Conservation (phyloP, 2,329 filamentous ascomycete genomes). For the Alternaria consortialis region DNA sequence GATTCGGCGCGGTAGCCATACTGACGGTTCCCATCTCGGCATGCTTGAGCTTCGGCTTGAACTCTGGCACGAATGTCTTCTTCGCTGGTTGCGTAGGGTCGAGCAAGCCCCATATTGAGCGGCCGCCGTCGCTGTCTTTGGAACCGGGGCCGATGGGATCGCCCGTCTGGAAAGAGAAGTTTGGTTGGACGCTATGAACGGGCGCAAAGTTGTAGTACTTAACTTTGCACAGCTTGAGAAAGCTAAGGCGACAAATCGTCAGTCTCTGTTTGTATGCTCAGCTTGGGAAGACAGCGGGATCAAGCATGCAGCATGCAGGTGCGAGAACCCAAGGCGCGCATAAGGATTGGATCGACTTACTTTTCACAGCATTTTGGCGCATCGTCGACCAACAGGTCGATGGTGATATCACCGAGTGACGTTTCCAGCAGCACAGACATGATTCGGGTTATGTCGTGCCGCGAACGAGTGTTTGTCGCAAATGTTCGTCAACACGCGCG, state of each 20-base stretch:
- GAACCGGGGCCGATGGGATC: conserved; percentile 90
- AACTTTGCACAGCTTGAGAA: conserved; percentile 97
- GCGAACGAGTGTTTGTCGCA: conserved; percentile 30
- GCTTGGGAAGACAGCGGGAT: conserved; percentile 52
- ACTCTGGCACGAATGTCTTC: conserved; percentile 82
- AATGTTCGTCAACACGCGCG: conserved; percentile 21
- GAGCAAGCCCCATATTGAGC: conserved; percentile 88
- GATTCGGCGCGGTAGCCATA: conserved; percentile 89
- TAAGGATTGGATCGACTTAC: conserved; percentile 63
- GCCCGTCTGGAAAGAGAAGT: conserved; percentile 95
- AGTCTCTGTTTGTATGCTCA: conserved; percentile 62
- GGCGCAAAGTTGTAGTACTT: conserved; percentile 99
- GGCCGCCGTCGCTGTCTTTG: conserved; percentile 86
- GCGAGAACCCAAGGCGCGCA: conserved; percentile 27
- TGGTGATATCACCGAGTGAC: conserved; percentile 90
- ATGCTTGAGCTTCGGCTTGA: conserved; percentile 89
- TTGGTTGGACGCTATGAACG: conserved; percentile 88
- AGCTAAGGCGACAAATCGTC: conserved; percentile 69
- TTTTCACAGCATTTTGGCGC: conserved; percentile 94
- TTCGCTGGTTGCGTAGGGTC: conserved; percentile 68
- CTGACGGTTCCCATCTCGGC: conserved; percentile 89
- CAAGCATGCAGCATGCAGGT: conserved; percentile 31
- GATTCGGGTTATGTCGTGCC: conserved; percentile 25
- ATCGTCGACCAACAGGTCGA: conserved; percentile 88
- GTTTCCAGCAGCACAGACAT: conserved; percentile 98